Evolutionary conservation across 163 green algal species (phyloP).

Genomic region (Coccomyxa subellipsoidea): DNA sequence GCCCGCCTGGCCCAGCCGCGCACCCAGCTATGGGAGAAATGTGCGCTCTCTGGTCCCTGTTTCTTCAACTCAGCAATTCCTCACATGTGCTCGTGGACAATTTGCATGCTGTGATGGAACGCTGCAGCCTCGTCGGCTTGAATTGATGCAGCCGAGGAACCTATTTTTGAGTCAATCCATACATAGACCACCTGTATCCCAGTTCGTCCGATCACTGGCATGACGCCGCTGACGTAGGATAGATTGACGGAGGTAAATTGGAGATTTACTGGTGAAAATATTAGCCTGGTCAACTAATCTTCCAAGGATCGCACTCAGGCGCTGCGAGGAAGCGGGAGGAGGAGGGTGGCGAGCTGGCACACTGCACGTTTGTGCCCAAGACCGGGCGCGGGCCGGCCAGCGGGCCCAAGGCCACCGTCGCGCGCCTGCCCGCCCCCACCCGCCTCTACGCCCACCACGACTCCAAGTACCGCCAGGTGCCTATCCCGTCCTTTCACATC

Average conservation of each 20-base stretch:
- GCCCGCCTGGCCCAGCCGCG: conserved; percentile 28
- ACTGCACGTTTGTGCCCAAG: conserved; percentile 36
- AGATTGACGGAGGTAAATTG: too few species aligned
- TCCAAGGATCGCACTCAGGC: background rate
- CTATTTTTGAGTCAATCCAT: too few species aligned
- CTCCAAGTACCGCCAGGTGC: conserved; percentile 13
- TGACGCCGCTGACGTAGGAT: too few species aligned
- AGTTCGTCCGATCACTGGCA: too few species aligned
- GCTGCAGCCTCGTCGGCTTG: too few species aligned
- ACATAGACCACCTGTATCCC: too few species aligned
- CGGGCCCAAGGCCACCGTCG: background rate
- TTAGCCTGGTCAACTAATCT: too few species aligned
- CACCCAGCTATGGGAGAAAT: conserved; percentile 34
- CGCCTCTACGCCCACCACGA: conserved; percentile 25
- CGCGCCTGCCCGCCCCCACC: conserved; percentile 23
- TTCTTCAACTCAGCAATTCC: background rate
- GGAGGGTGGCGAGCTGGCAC: conserved; percentile 17
- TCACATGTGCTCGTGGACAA: too few species aligned
- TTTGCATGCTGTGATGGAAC: too few species aligned
- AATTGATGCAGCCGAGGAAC: too few species aligned
- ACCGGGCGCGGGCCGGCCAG: conserved; percentile 23
- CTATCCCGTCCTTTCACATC: background rate
- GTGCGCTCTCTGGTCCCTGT: conserved; percentile 13
- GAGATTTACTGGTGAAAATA: too few species aligned
- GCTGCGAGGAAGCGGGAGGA: conserved; percentile 25